These are phyloP conservation scores for Curvularia lunata DNA, from an alignment of 2,329 filamentous ascomycete species.

Conservation along the genomic window DNA sequence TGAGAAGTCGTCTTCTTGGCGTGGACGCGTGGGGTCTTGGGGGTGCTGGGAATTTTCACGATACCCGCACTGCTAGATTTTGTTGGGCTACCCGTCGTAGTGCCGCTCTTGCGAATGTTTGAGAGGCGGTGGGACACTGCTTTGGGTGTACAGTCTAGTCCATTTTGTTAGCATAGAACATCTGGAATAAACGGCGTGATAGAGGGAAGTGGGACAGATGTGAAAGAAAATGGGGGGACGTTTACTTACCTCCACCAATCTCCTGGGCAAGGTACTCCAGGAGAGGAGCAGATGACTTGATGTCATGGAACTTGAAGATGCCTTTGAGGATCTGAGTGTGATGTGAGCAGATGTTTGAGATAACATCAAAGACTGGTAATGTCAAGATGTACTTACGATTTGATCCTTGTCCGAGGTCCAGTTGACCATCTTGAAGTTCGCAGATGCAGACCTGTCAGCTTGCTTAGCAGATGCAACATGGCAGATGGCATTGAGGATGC, in stretches of 20 bases:
- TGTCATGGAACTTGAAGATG: slow-evolving; percentile 21
- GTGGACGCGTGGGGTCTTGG: slow-evolving; percentile 1
- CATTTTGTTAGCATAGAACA: no score
- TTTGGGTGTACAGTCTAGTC: slow-evolving; percentile 34
- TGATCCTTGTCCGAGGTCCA: slow-evolving; percentile 34
- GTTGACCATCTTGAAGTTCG: slow-evolving; percentile 20
- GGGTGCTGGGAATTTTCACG: background rate
- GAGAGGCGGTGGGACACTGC: slow-evolving; percentile 34
- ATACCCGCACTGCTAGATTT: no score
- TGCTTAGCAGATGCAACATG: background rate
- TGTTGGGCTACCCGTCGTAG: no score
- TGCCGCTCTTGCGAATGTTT: no score
- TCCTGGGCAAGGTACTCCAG: no score
- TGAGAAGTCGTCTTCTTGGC: slow-evolving; percentile 4
- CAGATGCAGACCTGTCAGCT: background rate
- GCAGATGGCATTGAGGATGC: background rate
- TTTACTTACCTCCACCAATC: no score
- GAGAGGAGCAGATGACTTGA: background rate
- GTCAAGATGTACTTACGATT: slow-evolving; percentile 19
- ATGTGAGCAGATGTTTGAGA: slow-evolving; percentile 3
- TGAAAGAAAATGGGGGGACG: no score
- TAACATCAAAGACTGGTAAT: no score
- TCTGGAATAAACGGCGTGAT: no score
- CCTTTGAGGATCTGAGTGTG: slow-evolving; percentile 26
- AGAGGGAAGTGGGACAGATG: no score